These are phyloP conservation scores for Penstemon davidsonii DNA, from an alignment of 257 asterid species.

Conservation along the genomic window DNA sequence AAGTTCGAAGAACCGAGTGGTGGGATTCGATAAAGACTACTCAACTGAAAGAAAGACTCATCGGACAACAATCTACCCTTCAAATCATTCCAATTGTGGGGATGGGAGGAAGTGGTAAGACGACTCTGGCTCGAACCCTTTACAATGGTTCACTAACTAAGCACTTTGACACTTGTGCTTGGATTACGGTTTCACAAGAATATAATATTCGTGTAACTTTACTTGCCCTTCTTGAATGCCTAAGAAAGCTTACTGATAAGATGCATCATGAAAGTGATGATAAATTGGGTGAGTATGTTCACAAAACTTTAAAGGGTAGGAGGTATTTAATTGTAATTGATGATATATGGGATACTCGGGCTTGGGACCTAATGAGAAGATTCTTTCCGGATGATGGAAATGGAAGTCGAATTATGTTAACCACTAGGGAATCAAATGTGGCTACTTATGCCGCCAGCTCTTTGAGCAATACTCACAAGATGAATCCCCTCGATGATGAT, in stretches of 20 bases:
- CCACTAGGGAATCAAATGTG: neutral
- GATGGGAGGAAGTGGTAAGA: conserved; percentile 10
- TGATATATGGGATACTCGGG: conserved; percentile 25
- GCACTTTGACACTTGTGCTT: neutral
- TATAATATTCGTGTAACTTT: neutral
- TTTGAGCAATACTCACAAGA: neutral
- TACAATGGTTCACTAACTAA: neutral
- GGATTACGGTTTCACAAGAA: conserved; percentile 4
- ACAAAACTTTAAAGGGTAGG: neutral
- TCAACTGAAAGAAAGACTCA: neutral
- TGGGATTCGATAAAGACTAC: neutral
- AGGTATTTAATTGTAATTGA: conserved; percentile 30
- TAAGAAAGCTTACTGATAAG: neutral
- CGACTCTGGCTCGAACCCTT: neutral
- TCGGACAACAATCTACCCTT: neutral
- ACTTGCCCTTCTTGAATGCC: neutral
- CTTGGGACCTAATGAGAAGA: conserved; percentile 20
- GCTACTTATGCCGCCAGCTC: conserved; percentile 1
- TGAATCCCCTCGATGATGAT: neutral
- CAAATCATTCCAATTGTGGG: neutral
- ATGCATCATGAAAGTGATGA: neutral
- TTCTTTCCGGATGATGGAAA: neutral
- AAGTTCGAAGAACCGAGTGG: neutral
- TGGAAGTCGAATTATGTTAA: conserved; percentile 28
- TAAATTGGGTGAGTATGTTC: conserved; percentile 14